A percentile compares a stretch with the other conserved stretches of the same genome.
Evolutionary conservation across 805 yeast genomes (phyloP).

Genomic region (Nakazawaea ambrosiae): DNA sequence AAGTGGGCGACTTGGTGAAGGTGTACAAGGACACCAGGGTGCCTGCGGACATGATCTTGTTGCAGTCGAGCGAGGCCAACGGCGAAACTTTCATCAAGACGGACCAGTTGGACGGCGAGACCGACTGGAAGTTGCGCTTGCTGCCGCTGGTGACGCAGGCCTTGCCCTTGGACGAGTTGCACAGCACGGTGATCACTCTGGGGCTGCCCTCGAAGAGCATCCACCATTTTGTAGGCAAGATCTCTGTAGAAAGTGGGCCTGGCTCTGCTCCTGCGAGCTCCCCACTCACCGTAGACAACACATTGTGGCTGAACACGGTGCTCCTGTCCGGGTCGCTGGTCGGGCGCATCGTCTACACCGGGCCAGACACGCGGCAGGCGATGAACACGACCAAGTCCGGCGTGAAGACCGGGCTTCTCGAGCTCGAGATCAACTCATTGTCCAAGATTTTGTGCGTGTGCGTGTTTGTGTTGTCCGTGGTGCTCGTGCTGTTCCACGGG

Average conservation of each 20-base stretch:
- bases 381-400: slow-evolving; percentile 86
- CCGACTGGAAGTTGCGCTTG: slow-evolving; percentile 93
- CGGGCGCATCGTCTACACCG: slow-evolving; percentile 87
- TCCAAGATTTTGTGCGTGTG: slow-evolving; percentile 85
- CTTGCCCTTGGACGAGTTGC: slow-evolving; percentile 41
- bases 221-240: slow-evolving; percentile 71
- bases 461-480: slow-evolving; percentile 72
- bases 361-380: slow-evolving; percentile 88
- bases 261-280: slow-evolving; percentile 16
- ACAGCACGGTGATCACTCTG: slow-evolving; percentile 53
- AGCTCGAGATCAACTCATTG: slow-evolving; percentile 80
- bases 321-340: slow-evolving; percentile 89
- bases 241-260: slow-evolving; percentile 50
- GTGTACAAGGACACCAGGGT: slow-evolving; percentile 77
- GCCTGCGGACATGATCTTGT: slow-evolving; percentile 87
- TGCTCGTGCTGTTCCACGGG: slow-evolving; percentile 76
- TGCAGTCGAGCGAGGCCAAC: slow-evolving; percentile 72
- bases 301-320: slow-evolving; percentile 98
- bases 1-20: slow-evolving; percentile 81
- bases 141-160: slow-evolving; percentile 71
- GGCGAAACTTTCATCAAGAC: slow-evolving; percentile 95
- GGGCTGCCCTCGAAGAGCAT: slow-evolving; percentile 83
- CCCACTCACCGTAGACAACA: slow-evolving; percentile 79
- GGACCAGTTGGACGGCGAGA: slow-evolving; percentile 97
- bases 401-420: slow-evolving; percentile 84